These are phyloP conservation scores for Novakomyces olei DNA, from an alignment of 805 yeast genomes.

Conservation along the genomic window DNA sequence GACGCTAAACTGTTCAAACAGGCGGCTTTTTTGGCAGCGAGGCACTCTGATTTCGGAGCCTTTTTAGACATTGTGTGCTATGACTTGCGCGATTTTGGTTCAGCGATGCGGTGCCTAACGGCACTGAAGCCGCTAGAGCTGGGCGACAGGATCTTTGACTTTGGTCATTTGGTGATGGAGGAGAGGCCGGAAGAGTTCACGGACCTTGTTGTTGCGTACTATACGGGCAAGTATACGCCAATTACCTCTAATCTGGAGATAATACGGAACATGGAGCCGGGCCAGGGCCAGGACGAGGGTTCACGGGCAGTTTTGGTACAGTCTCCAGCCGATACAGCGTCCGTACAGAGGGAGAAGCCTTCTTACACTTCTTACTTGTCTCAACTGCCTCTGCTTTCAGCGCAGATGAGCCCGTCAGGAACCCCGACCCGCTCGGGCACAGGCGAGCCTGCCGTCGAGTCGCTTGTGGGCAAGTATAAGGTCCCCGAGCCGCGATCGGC, in stretches of 20 bases:
- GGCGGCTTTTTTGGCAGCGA: slow-evolving; percentile 48
- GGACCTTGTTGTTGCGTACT: slow-evolving; percentile 57
- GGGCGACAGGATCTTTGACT: slow-evolving; percentile 42
- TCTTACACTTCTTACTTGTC: too few relatives aligned
- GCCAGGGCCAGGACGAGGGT: too few relatives aligned
- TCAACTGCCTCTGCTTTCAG: too few relatives aligned
- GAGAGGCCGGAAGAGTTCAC: slow-evolving; percentile 61
- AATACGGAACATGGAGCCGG: background rate
- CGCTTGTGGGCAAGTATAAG: too few relatives aligned
- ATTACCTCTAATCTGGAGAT: too few relatives aligned
- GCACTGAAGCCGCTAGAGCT: slow-evolving; percentile 58
- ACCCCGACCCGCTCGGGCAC: too few relatives aligned
- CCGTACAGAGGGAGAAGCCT: too few relatives aligned
- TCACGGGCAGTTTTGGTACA: too few relatives aligned
- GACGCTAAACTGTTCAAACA: slow-evolving; percentile 46
- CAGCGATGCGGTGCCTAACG: slow-evolving; percentile 42
- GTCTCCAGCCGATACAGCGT: too few relatives aligned
- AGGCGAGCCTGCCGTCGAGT: too few relatives aligned
- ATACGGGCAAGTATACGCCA: slow-evolving; percentile 63
- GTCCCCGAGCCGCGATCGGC: too few relatives aligned
- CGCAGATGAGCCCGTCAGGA: too few relatives aligned
- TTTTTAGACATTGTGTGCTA: slow-evolving; percentile 56
- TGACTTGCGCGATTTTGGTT: slow-evolving; percentile 37
- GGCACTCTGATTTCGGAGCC: slow-evolving; percentile 45
- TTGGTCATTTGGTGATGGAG: slow-evolving; percentile 43